Base-by-base conservation (phyloP, 108 stramenopile species). In the Ochromonas danica region DNA sequence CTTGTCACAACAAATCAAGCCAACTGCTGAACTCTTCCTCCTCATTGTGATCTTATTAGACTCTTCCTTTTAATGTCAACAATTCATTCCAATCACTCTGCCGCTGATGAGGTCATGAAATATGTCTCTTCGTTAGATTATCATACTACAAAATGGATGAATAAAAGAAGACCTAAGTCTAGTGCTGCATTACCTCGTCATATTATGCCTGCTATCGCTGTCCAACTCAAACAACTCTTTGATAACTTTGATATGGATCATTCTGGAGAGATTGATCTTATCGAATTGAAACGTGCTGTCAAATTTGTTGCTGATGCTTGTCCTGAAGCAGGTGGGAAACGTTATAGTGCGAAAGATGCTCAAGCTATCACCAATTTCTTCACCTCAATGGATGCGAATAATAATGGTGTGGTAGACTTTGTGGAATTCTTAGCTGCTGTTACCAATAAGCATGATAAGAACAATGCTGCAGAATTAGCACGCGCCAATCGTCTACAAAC, bases 101-200 rank as follows among this genome's bases (percentile, higher is more conserved):
- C n/a, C n/a, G n/a, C n/a, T n/a, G n/a, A n/a, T n/a, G n/a, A n/a
- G n/a, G n/a, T n/a, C n/a, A n/a, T n/a, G n/a, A n/a, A n/a, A n/a
- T n/a, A n/a, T n/a, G n/a, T n/a, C n/a, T n/a, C n/a, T n/a, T n/a
- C n/a, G n/a, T n/a, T n/a, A n/a, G n/a, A n/a, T n/a, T n/a, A n/a
- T n/a, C 22, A 70, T 40, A 31, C 67, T 40, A 22, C 33, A 10
- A 14, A 31, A 22, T 70, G 67, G 67, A 70, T 70, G 67, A 70
- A 70, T 22, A 70, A 70, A 22, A 14, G 67, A 14, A 14, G 22
- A 22, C 67, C 67, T 22, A 40, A 40, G 14, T 70, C 67, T 10
- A 70, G 33, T 31, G 17, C 10, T 17, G 17, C 36, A 10, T 14
- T 17, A 10, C 51, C 17, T 22, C 10, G 17, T 22, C 51, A 22